These are phyloP conservation scores for Collybiopsis confluens DNA, from an alignment of 768 basidiomycete genomes.

Conservation along the genomic window DNA sequence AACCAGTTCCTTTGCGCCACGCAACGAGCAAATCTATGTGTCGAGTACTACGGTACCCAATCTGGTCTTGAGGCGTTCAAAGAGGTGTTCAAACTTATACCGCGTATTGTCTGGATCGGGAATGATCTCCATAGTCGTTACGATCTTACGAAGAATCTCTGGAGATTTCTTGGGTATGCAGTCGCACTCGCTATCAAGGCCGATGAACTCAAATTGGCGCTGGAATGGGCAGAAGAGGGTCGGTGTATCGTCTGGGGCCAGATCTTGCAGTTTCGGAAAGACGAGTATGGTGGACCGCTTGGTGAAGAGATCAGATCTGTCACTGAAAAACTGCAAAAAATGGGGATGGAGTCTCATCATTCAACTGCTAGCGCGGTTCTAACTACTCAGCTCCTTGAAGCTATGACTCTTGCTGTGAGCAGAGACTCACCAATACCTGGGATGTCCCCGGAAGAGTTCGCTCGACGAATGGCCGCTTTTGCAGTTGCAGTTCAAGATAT, in stretches of 20 bases:
- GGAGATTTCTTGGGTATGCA: neutral
- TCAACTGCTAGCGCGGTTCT: neutral
- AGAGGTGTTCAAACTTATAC: neutral
- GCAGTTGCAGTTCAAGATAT: neutral
- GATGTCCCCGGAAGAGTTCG: neutral
- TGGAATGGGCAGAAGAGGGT: slow-evolving; percentile 10
- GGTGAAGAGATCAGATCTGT: slow-evolving; percentile 15
- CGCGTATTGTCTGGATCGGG: neutral
- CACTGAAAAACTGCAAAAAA: neutral
- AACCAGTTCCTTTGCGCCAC: neutral
- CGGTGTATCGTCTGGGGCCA: slow-evolving; percentile 12
- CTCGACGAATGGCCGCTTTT: neutral
- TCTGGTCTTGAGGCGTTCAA: neutral
- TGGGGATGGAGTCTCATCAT: neutral
- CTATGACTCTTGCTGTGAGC: neutral
- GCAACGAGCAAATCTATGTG: neutral
- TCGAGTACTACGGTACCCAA: neutral
- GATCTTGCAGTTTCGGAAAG: slow-evolving; percentile 10
- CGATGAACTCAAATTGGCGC: neutral
- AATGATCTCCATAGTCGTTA: neutral
- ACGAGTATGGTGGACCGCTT: slow-evolving; percentile 6
- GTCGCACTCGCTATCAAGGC: neutral
- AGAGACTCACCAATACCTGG: neutral
- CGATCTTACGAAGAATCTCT: neutral
- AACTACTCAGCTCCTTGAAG: neutral